Base-by-base conservation (phyloP, 2,329 filamentous ascomycete species). In the Cladosporium sp. region DNA sequence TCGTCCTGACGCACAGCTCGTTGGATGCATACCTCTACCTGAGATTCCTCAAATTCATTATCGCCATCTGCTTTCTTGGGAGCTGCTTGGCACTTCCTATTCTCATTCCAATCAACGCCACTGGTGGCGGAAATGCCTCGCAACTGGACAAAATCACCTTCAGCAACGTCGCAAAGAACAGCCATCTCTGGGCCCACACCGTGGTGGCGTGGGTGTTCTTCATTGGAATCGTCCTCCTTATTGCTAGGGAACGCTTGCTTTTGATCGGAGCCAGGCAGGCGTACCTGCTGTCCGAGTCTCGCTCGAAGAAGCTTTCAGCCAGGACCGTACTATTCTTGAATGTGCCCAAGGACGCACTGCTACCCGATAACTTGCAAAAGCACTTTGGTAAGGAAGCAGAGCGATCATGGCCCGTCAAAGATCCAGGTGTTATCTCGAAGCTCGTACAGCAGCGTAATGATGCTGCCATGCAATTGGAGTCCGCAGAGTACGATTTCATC, bases 11-110 rank as follows among this genome's bases (percentile, higher is more conserved):
- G 54, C 72, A 74, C 58, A 69, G 72, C 54, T 73, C 72, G 9
- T 68, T 77, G 41, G 74, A 77, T 56, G 72, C 70, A 25, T 76
- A 71, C 49, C 65, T 77, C 12, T 76, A 70, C 52, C 62, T 77
- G 39, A 66, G 74, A 33, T 74, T 71, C 57, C 68, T 76, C 57
- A 72, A 72, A 56, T 59, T 74, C 47, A 64, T 72, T 36, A 63
- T 74, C 36, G 53, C 62, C 19, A 64, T 72, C 32, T 71, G 69
- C 56, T 61, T 75, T 32, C 54, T 72, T 15, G 73, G 73, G 15
- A 67, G 63, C 51, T 50, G 62, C 33, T 60, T 76, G 50, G 75
- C 70, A 4, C 74, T 71, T 67, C 71, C 73, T 1, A 63, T 76
- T 13, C 57, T 76, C 13, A 70, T 76, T 43, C 72, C 73, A 1